phyloP scores from a whole-genome alignment of 148 eudicot species.

The Amaranthus cruentus region DNA sequence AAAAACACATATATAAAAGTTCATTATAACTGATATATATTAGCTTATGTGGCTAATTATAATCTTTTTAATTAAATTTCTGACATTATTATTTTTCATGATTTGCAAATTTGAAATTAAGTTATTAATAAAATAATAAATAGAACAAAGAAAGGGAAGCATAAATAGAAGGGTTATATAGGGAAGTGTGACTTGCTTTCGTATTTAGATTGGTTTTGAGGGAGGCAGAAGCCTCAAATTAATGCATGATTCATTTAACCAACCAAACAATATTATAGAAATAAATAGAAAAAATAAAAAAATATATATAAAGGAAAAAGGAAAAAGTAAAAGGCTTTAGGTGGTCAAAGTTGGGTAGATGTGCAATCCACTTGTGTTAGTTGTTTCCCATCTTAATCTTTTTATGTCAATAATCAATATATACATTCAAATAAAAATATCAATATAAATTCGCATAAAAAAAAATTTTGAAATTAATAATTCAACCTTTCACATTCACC shows the following conservation, averaged over 20 bases:
- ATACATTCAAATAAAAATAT: neutral
- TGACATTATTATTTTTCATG: no score
- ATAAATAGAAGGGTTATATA: conserved; percentile 8
- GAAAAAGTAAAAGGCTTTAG: neutral
- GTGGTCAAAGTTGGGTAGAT: conserved; percentile 22
- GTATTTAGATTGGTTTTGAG: conserved; percentile 5
- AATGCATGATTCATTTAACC: neutral
- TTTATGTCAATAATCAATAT: neutral
- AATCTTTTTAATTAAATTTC: no score
- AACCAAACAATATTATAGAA: neutral
- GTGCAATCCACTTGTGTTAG: conserved; percentile 21
- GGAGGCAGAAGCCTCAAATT: conserved; percentile 5
- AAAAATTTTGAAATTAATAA: no score
- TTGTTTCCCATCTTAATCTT: conserved; percentile 12
- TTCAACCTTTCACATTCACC: no score
- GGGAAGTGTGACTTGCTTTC: conserved; percentile 17
- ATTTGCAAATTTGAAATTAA: no score
- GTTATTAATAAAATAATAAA: neutral
- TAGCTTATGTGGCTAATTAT: no score
- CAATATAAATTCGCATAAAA: no score
- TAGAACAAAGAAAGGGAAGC: neutral
- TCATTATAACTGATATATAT: no score
- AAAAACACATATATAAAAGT: no score
- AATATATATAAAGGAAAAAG: neutral
- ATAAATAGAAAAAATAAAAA: no score